Base-by-base conservation (phyloP, 2,329 filamentous ascomycete genomes). In the Botrytis cinerea region DNA sequence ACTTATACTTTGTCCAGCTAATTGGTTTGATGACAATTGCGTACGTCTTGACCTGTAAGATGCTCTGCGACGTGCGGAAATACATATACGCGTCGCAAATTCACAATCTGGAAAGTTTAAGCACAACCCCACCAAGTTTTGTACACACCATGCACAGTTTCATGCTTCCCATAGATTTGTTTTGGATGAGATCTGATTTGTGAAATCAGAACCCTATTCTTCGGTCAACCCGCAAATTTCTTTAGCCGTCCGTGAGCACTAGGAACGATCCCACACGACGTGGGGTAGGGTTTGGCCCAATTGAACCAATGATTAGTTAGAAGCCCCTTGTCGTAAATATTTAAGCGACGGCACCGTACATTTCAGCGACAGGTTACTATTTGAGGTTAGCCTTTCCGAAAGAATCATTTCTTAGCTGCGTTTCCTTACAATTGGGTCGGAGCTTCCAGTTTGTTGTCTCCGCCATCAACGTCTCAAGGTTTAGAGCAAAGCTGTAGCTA, bases 181-280 rank as follows among this genome's bases (percentile, higher is more conserved):
- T 63, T 45, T 64, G 40, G 40, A 9, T 38, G 35, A 57, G 16
- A 54, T 54, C 35, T 68, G 35, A 54, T 57, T 57, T 43, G 35
- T 35, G 28, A 35, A 48, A 25, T 57, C 14, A 38, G 25, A 43
- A n/a, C 48, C 66, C 35, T 57, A 25, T 43, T 43, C 35, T 48
- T 68, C 5, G 8, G 8, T 54, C 35, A 63, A 25, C 46, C 54
- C 59, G 43, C 71, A 46, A 46, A 51, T 63, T 72, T 68, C 71
- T 72, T 72, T 72, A 72, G 38, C 71, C 71, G 71, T 40, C 25
- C 6, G 9, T 20, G 35, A 54, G 38, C 32, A 62, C 35, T n/a
- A 35, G 16, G 28, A 38, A 67, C 6, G 32, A 43, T 35, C 48
- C 38, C 7, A n/a, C 25, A 68, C n/a, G 48, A 40, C 48, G 48